These are phyloP conservation scores for Leishmania amazonensis DNA, from an alignment of 208 protist genomes.

Conservation along the genomic window DNA sequence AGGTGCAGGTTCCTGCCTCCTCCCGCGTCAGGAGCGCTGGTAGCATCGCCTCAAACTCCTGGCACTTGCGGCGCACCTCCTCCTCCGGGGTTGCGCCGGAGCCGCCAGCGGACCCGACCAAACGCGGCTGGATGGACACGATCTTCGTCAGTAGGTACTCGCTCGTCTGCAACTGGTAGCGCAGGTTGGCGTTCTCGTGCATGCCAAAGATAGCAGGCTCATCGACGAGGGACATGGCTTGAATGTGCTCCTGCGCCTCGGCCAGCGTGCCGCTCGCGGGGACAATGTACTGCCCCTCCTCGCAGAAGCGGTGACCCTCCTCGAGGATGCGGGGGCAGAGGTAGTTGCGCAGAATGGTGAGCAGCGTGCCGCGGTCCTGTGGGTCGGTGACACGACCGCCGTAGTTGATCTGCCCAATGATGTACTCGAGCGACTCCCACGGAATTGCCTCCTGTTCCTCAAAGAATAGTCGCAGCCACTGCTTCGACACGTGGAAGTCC, in stretches of 20 bases:
- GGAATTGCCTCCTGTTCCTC: slow-evolving; percentile 95
- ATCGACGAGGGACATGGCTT: slow-evolving; percentile 89
- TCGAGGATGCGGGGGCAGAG: slow-evolving; percentile 82
- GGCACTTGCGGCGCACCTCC: slow-evolving; percentile 90
- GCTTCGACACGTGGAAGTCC: slow-evolving; percentile 95
- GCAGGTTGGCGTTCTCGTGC: slow-evolving; percentile 97
- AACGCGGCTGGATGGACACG: slow-evolving; percentile 91
- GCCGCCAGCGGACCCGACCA: slow-evolving; percentile 39
- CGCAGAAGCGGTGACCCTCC: slow-evolving; percentile 87
- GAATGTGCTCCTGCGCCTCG: slow-evolving; percentile 83
- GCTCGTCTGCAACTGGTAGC: slow-evolving; percentile 95
- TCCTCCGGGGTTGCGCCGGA: slow-evolving; percentile 78
- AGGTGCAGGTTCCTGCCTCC: slow-evolving; percentile 89
- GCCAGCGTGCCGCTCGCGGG: slow-evolving; percentile 47
- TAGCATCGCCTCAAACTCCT: slow-evolving; percentile 86
- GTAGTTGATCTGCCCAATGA: slow-evolving; percentile 99
- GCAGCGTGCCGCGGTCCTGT: slow-evolving; percentile 94
- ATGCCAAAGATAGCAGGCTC: slow-evolving; percentile 97
- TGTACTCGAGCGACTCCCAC: slow-evolving; percentile 97
- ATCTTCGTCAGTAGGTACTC: slow-evolving; percentile 92
- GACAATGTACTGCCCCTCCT: slow-evolving; percentile 79
- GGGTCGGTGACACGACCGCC: slow-evolving; percentile 98
- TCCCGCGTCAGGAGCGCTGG: slow-evolving; percentile 67
- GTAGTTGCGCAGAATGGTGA: slow-evolving; percentile 92
- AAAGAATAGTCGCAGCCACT: slow-evolving; percentile 96